phyloP scores from a whole-genome alignment of 345 rosid species.

The Populus euphratica region DNA sequence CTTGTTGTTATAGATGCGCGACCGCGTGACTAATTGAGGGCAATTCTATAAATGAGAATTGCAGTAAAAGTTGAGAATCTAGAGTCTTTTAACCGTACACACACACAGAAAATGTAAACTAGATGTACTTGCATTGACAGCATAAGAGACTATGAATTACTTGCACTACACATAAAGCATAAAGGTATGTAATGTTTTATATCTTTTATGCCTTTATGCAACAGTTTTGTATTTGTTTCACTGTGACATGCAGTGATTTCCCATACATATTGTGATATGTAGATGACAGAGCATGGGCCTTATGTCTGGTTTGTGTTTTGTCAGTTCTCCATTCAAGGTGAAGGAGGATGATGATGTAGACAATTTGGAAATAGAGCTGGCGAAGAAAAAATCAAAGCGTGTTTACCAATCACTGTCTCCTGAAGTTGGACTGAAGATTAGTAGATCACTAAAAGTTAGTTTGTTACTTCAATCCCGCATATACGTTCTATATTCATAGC shows the following conservation, averaged over 20 bases:
- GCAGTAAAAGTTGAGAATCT: neutral
- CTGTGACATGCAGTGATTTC: neutral
- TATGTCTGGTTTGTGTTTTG: neutral
- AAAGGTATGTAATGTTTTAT: too few relatives aligned
- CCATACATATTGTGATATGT: too few relatives aligned
- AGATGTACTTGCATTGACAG: neutral
- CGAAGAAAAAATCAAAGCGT: conserved; percentile 61
- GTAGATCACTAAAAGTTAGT: conserved; percentile 65
- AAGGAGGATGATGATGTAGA: conserved; percentile 83
- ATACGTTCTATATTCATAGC: neutral
- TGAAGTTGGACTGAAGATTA: conserved; percentile 81
- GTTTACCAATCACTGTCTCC: conserved; percentile 66
- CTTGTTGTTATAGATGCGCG: too few relatives aligned
- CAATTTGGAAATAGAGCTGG: conserved; percentile 62
- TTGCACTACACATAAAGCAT: neutral
- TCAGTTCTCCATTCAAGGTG: conserved; percentile 69
- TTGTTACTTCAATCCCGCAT: conserved; percentile 9
- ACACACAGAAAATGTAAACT: neutral
- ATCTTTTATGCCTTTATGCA: neutral
- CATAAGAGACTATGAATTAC: neutral
- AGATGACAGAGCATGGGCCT: neutral
- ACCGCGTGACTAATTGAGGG: too few relatives aligned
- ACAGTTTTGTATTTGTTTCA: neutral
- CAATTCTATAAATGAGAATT: too few relatives aligned
- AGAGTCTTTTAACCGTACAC: neutral